Percentiles rank a stretch among this genome's conserved stretches.
phyloP scores from a whole-genome alignment of 176 grass and related monocot genomes.

The Urochloa ruziziensis region DNA sequence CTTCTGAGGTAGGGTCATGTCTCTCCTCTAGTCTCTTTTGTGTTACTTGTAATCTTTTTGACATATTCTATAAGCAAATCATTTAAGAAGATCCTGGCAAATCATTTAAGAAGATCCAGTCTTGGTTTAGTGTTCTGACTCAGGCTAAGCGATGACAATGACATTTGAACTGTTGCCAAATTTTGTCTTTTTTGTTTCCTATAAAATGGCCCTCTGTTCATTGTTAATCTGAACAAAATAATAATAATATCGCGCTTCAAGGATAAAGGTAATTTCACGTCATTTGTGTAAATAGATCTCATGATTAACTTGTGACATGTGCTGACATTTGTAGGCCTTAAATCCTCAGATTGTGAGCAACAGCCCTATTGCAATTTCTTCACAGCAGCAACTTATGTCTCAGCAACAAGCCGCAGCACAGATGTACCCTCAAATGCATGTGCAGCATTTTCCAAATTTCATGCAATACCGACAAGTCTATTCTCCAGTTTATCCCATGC shows the following conservation, averaged over 20 bases:
- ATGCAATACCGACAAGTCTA: conserved; percentile 73
- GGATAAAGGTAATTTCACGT: not conserved
- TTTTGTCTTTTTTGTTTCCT: not conserved
- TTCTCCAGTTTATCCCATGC: conserved; percentile 75
- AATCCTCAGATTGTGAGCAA: conserved; percentile 43
- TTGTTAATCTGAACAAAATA: not conserved
- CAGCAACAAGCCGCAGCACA: conserved; percentile 61
- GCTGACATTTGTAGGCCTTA: conserved; percentile 34
- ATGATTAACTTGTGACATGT: not conserved
- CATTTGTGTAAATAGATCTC: not conserved
- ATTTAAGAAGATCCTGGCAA: no score
- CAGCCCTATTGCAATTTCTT: conserved; percentile 34
- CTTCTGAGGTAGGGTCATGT: conserved; percentile 54
- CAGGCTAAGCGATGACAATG: not conserved
- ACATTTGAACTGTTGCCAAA: not conserved
- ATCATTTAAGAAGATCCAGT: not conserved
- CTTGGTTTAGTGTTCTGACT: not conserved
- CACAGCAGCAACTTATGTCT: conserved; percentile 58
- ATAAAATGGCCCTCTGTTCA: not conserved
- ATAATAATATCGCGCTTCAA: not conserved
- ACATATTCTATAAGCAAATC: not conserved
- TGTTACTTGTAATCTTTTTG: not conserved
- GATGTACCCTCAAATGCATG: conserved; percentile 68
- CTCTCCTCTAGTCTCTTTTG: not conserved
- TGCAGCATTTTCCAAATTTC: conserved; percentile 77